Evolutionary conservation across 2,329 filamentous ascomycete genomes (phyloP).

Genomic region (Fusarium sp.): DNA sequence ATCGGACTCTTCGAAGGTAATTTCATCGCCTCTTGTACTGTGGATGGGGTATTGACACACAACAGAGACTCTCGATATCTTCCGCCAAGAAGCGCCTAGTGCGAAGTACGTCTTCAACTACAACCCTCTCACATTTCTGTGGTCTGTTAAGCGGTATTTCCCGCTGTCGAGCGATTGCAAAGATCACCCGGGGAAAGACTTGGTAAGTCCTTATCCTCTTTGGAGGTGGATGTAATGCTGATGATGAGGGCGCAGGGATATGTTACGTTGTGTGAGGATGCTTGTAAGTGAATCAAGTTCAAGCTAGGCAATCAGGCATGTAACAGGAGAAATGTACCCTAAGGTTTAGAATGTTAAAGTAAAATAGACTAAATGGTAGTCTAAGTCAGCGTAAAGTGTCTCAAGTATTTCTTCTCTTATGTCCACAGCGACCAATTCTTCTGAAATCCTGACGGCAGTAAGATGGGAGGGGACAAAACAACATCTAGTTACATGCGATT

Average conservation of each 20-base stretch:
- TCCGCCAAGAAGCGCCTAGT: neutral
- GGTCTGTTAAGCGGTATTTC: slow-evolving; percentile 17
- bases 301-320: too few relatives aligned
- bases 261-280: neutral
- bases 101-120: slow-evolving; percentile 10
- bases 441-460: too few relatives aligned
- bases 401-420: too few relatives aligned
- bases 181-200: neutral
- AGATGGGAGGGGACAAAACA: too few relatives aligned
- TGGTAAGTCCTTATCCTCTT: neutral
- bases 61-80: slow-evolving; percentile 4
- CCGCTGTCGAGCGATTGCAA: neutral
- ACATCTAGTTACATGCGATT: too few relatives aligned
- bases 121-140: slow-evolving; percentile 5
- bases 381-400: too few relatives aligned
- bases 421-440: too few relatives aligned
- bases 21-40: fast-evolving
- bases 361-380: too few relatives aligned
- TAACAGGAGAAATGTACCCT: too few relatives aligned
- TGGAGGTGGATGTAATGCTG: too few relatives aligned
- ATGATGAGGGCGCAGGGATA: too few relatives aligned
- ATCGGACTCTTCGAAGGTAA: slow-evolving; percentile 10
- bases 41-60: fast-evolving
- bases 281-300: neutral
- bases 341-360: too few relatives aligned